A percentile compares a stretch with the other conserved stretches of the same genome.
Conservation (phyloP, 176 grass and related monocot species). For the Coix lacrymajobi region DNA sequence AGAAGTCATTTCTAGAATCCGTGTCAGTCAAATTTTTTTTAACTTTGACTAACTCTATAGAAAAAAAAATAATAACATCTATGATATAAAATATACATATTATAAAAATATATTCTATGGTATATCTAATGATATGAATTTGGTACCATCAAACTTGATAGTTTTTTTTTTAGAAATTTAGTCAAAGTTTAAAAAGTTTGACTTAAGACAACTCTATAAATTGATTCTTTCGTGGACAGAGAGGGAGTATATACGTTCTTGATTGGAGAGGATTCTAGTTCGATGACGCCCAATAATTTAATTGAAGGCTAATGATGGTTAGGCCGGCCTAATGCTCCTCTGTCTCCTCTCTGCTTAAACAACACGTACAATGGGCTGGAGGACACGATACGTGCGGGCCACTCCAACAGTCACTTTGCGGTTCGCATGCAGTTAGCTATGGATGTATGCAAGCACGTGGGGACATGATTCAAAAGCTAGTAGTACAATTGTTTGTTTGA, state of each 20-base stretch:
- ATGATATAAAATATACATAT: no score
- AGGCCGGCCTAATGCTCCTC: slow-evolving; percentile 28
- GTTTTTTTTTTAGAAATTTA: no score
- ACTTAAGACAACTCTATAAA: no score
- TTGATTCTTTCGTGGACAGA: no score
- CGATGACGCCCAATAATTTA: slow-evolving; percentile 5
- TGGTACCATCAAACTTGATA: no score
- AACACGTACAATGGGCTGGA: slow-evolving; percentile 17
- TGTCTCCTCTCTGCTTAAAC: slow-evolving; percentile 15
- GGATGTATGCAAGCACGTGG: slow-evolving; percentile 31
- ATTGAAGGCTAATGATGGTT: slow-evolving; percentile 23
- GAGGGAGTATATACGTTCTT: not conserved
- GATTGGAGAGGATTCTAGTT: slow-evolving; percentile 1
- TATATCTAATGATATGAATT: no score
- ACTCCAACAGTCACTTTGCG: slow-evolving; percentile 21
- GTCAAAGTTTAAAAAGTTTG: no score
- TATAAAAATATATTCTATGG: no score
- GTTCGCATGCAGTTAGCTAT: not conserved
- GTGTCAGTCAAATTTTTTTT: no score
- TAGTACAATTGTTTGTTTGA: slow-evolving; percentile 34
- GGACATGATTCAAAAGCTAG: slow-evolving; percentile 38
- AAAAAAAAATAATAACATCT: no score
- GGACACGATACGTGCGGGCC: slow-evolving; percentile 30
- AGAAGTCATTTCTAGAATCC: no score
- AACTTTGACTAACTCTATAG: no score